Percentiles rank a stretch among this genome's conserved stretches.
Conservation (phyloP, 2,329 filamentous ascomycete genomes). For the Neoascochyta sp. region DNA sequence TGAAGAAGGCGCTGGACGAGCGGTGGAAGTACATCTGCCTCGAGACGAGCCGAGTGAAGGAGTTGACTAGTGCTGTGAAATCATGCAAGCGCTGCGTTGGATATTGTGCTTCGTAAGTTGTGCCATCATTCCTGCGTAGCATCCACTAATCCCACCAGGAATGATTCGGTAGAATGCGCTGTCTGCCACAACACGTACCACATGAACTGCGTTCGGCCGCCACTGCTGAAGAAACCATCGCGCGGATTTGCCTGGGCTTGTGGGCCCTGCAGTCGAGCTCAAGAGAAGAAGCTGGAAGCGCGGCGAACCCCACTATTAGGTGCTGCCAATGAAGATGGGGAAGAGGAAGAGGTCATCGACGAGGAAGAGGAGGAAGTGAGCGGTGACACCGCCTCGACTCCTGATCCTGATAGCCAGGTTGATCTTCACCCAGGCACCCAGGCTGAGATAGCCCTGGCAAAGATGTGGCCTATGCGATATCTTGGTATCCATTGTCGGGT, state of each 20-base stretch:
- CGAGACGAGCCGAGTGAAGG: conserved; percentile 89
- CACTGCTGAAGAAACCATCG: conserved; percentile 90
- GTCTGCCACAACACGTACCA: conserved; percentile 95
- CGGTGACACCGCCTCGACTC: conserved; percentile 58
- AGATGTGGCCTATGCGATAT: conserved; percentile 94
- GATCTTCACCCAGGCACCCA: conserved; percentile 65
- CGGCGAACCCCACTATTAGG: conserved; percentile 75
- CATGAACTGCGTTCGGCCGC: conserved; percentile 95
- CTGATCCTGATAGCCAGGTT: conserved; percentile 49
- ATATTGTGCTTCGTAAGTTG: conserved; percentile 82
- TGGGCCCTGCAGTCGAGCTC: conserved; percentile 90
- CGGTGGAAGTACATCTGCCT: conserved; percentile 96
- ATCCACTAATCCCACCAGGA: conserved; percentile 50
- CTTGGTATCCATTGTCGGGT: conserved; percentile 92
- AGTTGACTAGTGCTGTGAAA: conserved; percentile 93
- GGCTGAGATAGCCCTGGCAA: conserved; percentile 87
- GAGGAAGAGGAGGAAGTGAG: conserved; percentile 65
- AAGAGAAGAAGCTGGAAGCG: conserved; percentile 87
- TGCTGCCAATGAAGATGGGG: conserved; percentile 53
- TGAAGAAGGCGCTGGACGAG: conserved; percentile 93
- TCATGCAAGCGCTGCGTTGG: conserved; percentile 86
- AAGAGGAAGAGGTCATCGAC: conserved; percentile 61
- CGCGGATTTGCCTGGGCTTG: conserved; percentile 98
- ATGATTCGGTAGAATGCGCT: conserved; percentile 94
- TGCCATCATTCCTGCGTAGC: neutral